These are phyloP conservation scores for Endocarpon pusillum DNA, from an alignment of 495 filamentous ascomycete species.

Conservation along the genomic window DNA sequence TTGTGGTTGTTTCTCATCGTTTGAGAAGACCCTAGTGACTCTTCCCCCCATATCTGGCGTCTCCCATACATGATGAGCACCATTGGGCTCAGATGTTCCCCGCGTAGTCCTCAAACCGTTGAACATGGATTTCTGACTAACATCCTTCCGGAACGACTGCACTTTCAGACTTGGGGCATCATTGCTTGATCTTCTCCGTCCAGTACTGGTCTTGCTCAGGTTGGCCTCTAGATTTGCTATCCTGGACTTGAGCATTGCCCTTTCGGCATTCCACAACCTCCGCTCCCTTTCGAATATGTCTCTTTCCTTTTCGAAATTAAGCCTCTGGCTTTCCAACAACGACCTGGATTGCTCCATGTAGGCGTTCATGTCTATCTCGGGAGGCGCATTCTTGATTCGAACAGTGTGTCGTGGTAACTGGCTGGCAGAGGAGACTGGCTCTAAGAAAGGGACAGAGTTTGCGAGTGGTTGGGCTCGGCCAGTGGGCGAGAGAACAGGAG, in stretches of 20 bases:
- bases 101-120: conserved; percentile 5
- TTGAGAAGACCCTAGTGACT: conserved; percentile 28
- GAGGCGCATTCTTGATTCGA: conserved; percentile 6
- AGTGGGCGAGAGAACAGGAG: conserved; percentile 23
- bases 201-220: conserved; percentile 11
- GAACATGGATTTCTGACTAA: neutral
- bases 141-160: conserved; percentile 3
- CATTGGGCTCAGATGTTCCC: conserved; percentile 3
- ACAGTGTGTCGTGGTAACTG: conserved; percentile 7
- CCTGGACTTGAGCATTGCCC: conserved; percentile 18
- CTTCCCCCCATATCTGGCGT: conserved; percentile 22
- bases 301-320: conserved; percentile 22
- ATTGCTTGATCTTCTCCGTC: conserved; percentile 2
- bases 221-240: conserved; percentile 24
- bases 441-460: conserved; percentile 15
- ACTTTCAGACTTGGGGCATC: neutral
- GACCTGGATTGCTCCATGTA: conserved; percentile 26
- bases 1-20: conserved; percentile 15
- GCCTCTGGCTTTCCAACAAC: conserved; percentile 24
- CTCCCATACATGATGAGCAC: conserved; percentile 24
- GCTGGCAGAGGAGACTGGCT: conserved; percentile 5
- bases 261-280: conserved; percentile 26
- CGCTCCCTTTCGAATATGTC: conserved; percentile 24
- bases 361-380: conserved; percentile 10
- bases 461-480: conserved; percentile 26